Conservation (phyloP, 768 basidiomycete species). For the Megacollybia marginata region DNA sequence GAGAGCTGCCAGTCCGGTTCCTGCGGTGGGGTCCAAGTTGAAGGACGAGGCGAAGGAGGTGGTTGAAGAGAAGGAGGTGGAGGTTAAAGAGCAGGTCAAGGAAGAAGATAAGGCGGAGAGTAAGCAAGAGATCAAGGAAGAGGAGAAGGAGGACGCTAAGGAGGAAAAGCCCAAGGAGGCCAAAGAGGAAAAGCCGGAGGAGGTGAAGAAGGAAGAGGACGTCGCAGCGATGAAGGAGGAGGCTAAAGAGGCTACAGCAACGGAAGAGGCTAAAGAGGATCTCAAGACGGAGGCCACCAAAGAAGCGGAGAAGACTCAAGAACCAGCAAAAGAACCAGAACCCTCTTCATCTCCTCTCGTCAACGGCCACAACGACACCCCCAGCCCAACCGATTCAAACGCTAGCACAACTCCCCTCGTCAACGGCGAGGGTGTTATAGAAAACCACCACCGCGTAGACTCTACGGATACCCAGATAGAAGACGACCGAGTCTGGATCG, state of each 20-base stretch:
- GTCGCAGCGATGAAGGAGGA: not conserved
- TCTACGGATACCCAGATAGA: not conserved
- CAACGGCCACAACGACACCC: no score
- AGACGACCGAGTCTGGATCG: constrained; percentile 35
- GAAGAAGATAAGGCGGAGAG: constrained; percentile 5
- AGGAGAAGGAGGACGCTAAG: constrained; percentile 2
- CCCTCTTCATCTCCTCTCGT: no score
- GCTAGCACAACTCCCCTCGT: no score
- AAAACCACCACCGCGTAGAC: no score
- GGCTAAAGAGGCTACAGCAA: constrained; percentile 1
- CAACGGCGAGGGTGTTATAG: no score
- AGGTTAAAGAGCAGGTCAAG: constrained; percentile 1
- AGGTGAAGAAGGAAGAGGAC: not conserved
- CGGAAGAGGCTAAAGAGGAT: not conserved
- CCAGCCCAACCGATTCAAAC: no score
- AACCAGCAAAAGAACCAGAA: not conserved
- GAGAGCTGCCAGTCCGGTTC: constrained; percentile 20
- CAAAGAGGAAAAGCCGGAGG: not conserved
- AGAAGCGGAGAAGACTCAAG: not conserved
- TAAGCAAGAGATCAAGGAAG: not conserved
- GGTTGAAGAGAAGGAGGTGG: constrained; percentile 3
- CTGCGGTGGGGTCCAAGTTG: constrained; percentile 4
- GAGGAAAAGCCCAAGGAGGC: constrained; percentile 4
- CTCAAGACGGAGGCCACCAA: not conserved
- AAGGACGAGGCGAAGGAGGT: not conserved